Evolutionary conservation across 371 early-diverging fungal species (phyloP), one percentile per base, ranked within the genome.

Genomic region (Zopfochytrium polystomum): DNA sequence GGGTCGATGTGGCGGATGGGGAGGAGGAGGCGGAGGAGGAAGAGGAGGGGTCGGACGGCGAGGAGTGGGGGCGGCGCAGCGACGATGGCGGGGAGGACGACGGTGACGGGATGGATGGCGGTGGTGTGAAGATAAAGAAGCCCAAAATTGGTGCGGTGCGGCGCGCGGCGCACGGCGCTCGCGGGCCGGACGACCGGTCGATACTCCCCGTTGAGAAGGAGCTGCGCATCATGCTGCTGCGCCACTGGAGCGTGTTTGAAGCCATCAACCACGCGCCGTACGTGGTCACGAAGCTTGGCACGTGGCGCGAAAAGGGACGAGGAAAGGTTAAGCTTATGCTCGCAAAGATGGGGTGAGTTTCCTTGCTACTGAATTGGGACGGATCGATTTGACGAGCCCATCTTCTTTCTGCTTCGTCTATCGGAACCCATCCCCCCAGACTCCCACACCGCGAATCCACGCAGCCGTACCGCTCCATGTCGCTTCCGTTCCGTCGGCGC

Each of bases 201-300:
- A 74, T 77, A 22, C 55, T 55, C n/a, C 66, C 64, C 50, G 66
- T 58, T 2, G 85, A 87, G 20, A n/a, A n/a, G n/a, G 94, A 93
- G 70, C 89, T 90, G 53, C 71, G 87, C 43, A 85, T 95, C 47
- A 83, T 89, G 82, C 73, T 95, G 68, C 82, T 90, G 52, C 79
- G 93, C 45, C 96, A 95, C 69, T 95, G 96, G 96, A 89, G 86
- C 27, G 70, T 95, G 22, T 86, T 87, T 62, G 90, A 89, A 30
- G 83, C 87, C 55, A 86, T 95, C 91, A 86, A 83, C 51, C 88
- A 89, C 71, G 90, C 92, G 25, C 79, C 85, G 6, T 94, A 90
- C 62, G 89, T 94, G 7, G 87, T 87, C 3, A 84, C 90, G 25
- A 85, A 86, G 62, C 76, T 95, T 31, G 91, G 89, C 11, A 84